phyloP scores from a whole-genome alignment of 2,329 filamentous ascomycete species.

The Talaromyces sp. region DNA sequence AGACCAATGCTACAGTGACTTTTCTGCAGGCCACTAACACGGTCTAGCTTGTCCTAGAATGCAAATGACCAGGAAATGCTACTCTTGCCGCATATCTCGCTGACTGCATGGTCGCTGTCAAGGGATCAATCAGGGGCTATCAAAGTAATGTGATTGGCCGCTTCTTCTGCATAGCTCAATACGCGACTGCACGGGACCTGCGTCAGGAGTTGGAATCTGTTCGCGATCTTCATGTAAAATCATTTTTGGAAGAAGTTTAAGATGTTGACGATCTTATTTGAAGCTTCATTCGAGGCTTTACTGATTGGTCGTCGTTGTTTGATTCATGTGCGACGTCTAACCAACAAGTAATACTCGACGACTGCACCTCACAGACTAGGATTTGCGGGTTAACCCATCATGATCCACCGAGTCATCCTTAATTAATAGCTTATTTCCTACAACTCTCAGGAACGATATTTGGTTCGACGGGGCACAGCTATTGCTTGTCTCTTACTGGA shows the following conservation, averaged over 20 bases:
- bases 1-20: slow-evolving; percentile 16
- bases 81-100: not conserved
- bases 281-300: not conserved
- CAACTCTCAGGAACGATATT: not conserved
- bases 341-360: not conserved
- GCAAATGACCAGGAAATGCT: not conserved
- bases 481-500: not conserved
- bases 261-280: not conserved
- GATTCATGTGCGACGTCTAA: not conserved
- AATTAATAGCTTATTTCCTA: not conserved
- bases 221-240: not conserved
- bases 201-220: not conserved
- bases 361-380: not conserved
- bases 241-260: not conserved
- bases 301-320: not conserved
- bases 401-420: not conserved
- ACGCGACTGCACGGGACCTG: not conserved
- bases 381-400: not conserved
- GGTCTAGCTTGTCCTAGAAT: not conserved
- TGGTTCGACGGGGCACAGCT: not conserved
- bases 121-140: not conserved
- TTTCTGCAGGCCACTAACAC: slow-evolving; percentile 8
- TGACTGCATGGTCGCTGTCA: not conserved
- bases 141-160: not conserved
- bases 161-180: not conserved